Percentiles rank a stretch among this genome's conserved stretches.
phyloP scores from a whole-genome alignment of 306 rosid species.

The Adenanthera pavonina region DNA sequence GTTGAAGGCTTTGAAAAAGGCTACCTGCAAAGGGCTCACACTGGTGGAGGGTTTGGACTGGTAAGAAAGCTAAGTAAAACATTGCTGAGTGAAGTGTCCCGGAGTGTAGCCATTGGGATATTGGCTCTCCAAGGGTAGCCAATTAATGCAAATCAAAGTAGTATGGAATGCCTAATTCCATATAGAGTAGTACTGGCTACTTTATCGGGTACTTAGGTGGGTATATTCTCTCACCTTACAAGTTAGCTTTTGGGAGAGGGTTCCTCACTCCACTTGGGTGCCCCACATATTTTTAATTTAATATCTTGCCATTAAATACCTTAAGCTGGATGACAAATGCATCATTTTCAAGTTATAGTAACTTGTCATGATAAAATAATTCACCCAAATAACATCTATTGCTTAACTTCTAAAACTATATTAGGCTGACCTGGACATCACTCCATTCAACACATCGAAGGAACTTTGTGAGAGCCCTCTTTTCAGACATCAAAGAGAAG shows the following conservation, averaged over 20 bases:
- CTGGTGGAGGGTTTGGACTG: no score
- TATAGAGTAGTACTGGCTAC: neutral
- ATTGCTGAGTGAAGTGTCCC: no score
- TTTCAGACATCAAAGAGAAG: constrained; percentile 97
- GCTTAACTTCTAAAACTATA: constrained; percentile 33
- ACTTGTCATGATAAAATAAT: constrained; percentile 19
- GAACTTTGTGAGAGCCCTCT: constrained; percentile 98
- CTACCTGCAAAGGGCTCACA: no score
- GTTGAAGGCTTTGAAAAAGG: no score
- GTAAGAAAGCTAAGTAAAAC: no score
- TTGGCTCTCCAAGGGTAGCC: no score
- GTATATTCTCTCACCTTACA: neutral
- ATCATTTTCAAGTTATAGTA: constrained; percentile 23
- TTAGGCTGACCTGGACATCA: constrained; percentile 79
- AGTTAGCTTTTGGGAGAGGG: neutral
- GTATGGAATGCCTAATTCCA: neutral
- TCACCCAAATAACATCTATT: constrained; percentile 31
- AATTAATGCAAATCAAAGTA: no score
- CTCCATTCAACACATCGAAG: constrained; percentile 99
- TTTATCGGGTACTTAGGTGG: neutral
- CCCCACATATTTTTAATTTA: neutral
- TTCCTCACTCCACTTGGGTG: neutral
- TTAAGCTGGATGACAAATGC: constrained; percentile 27
- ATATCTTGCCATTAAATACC: neutral
- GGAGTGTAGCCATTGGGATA: no score